Percentiles rank a stretch among this genome's conserved stretches.
phyloP scores from a whole-genome alignment of 2,329 filamentous ascomycete species.

The Blumeria hordei region DNA sequence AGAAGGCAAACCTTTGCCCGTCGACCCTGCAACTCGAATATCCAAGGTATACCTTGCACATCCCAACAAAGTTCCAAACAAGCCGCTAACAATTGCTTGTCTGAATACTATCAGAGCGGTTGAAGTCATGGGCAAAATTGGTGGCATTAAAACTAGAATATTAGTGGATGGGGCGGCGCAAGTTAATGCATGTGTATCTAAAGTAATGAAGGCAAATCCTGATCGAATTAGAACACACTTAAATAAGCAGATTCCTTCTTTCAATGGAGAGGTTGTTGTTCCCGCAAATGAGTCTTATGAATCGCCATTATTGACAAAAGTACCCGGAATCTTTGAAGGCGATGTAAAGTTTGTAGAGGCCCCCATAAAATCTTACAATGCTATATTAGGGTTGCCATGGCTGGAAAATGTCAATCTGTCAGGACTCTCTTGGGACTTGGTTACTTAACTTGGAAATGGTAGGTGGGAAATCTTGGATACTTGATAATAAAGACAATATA shows the following conservation, averaged over 20 bases:
- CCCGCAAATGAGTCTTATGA: not conserved
- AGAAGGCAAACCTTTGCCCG: constrained; percentile 1
- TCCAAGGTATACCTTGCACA: not conserved
- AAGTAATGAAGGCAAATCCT: not conserved
- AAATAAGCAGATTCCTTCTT: not conserved
- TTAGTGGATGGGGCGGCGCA: not conserved
- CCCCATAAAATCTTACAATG: not conserved
- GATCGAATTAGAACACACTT: not conserved
- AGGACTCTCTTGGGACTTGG: too few species aligned
- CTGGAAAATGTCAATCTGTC: not conserved
- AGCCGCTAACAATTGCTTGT: not conserved
- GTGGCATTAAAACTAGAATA: not conserved
- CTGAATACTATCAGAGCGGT: not conserved
- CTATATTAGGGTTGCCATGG: not conserved
- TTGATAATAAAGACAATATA: too few species aligned
- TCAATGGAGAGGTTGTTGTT: not conserved
- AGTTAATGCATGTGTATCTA: constrained; percentile 1
- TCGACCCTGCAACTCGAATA: not conserved
- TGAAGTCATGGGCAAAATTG: not conserved
- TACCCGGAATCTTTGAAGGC: not conserved
- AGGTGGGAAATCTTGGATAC: too few species aligned
- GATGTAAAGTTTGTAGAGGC: not conserved
- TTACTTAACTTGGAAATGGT: too few species aligned
- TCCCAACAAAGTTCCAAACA: not conserved
- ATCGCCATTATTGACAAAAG: not conserved